Percentiles rank a stretch among this genome's conserved stretches.
Conservation (phyloP, 2,329 filamentous ascomycete species). For the Ceratocystis destructans region DNA sequence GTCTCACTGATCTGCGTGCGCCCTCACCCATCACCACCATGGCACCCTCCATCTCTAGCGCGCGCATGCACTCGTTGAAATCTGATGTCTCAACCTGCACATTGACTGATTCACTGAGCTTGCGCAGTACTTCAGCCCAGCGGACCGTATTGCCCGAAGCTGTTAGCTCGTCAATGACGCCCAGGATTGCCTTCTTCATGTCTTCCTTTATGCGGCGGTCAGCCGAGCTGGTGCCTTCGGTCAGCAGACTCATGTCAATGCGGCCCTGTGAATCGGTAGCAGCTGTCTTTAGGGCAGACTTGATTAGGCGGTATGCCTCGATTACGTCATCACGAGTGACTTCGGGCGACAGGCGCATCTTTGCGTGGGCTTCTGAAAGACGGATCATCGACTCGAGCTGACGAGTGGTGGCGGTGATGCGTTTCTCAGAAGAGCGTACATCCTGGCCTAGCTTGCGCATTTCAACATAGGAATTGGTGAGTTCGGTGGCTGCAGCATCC, state of each 20-base stretch:
- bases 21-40: slow-evolving; percentile 76
- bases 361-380: slow-evolving; percentile 87
- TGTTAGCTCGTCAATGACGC: slow-evolving; percentile 66
- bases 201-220: slow-evolving; percentile 74
- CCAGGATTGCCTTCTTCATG: slow-evolving; percentile 57
- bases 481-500: slow-evolving; percentile 63
- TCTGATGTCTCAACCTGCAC: slow-evolving; percentile 62
- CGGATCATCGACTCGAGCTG: slow-evolving; percentile 98
- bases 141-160: slow-evolving; percentile 52
- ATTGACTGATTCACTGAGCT: slow-evolving; percentile 56
- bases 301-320: slow-evolving; percentile 86
- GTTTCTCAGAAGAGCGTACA: slow-evolving; percentile 76
- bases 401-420: slow-evolving; percentile 92
- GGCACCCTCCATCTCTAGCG: slow-evolving; percentile 70
- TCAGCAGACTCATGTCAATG: slow-evolving; percentile 92
- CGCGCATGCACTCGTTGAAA: slow-evolving; percentile 67
- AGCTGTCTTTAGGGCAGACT: slow-evolving; percentile 85
- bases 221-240: slow-evolving; percentile 81
- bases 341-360: slow-evolving; percentile 71
- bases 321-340: slow-evolving; percentile 74
- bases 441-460: slow-evolving; percentile 91
- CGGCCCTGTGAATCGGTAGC: slow-evolving; percentile 88
- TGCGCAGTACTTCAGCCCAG: slow-evolving; percentile 63
- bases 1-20: slow-evolving; percentile 54
- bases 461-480: slow-evolving; percentile 77